phyloP scores from a whole-genome alignment of 129 eudicot species.

The Calendula officinalis region DNA sequence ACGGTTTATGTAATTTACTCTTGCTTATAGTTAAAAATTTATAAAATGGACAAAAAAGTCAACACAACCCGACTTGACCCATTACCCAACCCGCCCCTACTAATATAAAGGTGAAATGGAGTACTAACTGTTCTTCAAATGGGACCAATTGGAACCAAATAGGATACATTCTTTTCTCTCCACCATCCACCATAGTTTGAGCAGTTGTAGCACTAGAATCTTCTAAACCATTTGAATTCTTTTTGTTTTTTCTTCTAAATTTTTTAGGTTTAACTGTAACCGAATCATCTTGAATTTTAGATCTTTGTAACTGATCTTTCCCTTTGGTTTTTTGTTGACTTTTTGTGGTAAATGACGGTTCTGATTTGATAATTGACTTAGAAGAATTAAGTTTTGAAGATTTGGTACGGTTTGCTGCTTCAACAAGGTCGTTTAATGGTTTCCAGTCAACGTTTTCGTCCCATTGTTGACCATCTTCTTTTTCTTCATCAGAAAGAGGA shows the following conservation, averaged over 20 bases:
- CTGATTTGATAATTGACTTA: conserved; percentile 51
- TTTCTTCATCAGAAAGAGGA: conserved; percentile 37
- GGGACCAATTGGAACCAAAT: conserved; percentile 81
- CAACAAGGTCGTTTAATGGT: conserved; percentile 74
- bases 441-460: conserved; percentile 78
- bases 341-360: conserved; percentile 32
- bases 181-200: neutral
- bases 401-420: conserved; percentile 77
- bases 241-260: conserved; percentile 48
- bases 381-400: conserved; percentile 51
- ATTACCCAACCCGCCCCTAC: no score
- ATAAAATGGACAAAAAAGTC: no score
- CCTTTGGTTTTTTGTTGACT: conserved; percentile 42
- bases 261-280: conserved; percentile 53
- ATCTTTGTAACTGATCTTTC: conserved; percentile 41
- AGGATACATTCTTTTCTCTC: conserved; percentile 52
- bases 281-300: conserved; percentile 39
- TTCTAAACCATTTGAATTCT: conserved; percentile 44
- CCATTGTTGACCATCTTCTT: conserved; percentile 43
- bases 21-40: no score
- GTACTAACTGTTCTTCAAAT: conserved; percentile 63
- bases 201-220: conserved; percentile 41
- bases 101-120: conserved; percentile 16
- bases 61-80: no score
- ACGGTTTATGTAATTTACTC: no score